Evolutionary conservation across 345 rosid species (phyloP).

Genomic region (Hypericum perforatum): DNA sequence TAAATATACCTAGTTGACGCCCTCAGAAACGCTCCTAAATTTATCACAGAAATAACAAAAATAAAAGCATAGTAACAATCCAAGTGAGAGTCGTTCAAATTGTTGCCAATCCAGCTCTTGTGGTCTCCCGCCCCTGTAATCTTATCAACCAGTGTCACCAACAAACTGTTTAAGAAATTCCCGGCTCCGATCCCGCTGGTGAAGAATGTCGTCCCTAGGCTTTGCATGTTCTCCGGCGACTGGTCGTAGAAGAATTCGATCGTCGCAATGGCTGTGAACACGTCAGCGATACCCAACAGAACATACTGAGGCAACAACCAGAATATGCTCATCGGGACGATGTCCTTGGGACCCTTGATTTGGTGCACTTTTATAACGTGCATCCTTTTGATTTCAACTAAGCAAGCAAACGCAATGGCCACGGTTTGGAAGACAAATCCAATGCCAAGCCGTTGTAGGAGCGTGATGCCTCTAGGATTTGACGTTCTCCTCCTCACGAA

Average conservation of each 20-base stretch:
- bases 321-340: conserved; percentile 77
- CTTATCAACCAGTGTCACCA: conserved; percentile 67
- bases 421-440: conserved; percentile 65
- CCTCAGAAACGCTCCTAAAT: conserved; percentile 59
- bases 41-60: conserved; percentile 44
- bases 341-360: conserved; percentile 32
- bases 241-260: conserved; percentile 90
- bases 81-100: conserved; percentile 65
- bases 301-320: conserved; percentile 81
- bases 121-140: conserved; percentile 38
- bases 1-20: conserved; percentile 57
- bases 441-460: conserved; percentile 71
- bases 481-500: conserved; percentile 53
- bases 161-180: conserved; percentile 68
- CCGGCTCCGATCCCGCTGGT: conserved; percentile 86
- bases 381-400: conserved; percentile 56
- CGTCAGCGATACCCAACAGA: conserved; percentile 66
- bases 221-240: conserved; percentile 83
- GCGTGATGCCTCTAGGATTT: conserved; percentile 75
- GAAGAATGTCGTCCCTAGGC: conserved; percentile 86
- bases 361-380: conserved; percentile 32
- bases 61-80: conserved; percentile 86
- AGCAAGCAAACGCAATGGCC: conserved; percentile 67
- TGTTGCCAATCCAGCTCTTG: conserved; percentile 80
- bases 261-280: conserved; percentile 65